Evolutionary conservation across 108 stramenopile species (phyloP).

Genomic region (Skeletonema costatum): DNA sequence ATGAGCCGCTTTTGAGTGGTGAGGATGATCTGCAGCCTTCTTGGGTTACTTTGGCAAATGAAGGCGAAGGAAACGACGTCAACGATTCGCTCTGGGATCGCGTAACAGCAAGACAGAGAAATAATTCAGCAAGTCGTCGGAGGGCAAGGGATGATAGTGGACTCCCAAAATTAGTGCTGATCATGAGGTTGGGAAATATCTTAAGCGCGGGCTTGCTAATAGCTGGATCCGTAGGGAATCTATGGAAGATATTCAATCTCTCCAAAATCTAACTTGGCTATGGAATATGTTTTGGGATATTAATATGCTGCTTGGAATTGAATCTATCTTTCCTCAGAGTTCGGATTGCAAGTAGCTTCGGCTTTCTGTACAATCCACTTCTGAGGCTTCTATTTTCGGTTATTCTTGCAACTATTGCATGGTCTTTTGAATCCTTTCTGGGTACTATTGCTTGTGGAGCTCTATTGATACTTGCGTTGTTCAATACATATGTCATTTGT

Average conservation of each 20-base stretch:
- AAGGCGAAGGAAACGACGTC: slow-evolving; percentile 1
- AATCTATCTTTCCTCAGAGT: slow-evolving; percentile 49
- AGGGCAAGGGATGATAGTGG: neutral
- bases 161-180: neutral
- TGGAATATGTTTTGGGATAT: slow-evolving; percentile 30
- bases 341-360: slow-evolving; percentile 86
- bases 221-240: slow-evolving; percentile 11
- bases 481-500: slow-evolving; percentile 78
- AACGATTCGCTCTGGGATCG: neutral
- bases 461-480: slow-evolving; percentile 59
- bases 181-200: slow-evolving; percentile 15
- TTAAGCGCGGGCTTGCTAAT: slow-evolving; percentile 5
- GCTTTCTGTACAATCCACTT: slow-evolving; percentile 78
- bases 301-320: slow-evolving; percentile 45
- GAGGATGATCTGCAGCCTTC: slow-evolving; percentile 14
- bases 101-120: neutral
- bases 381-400: slow-evolving; percentile 81
- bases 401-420: slow-evolving; percentile 69
- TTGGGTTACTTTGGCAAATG: slow-evolving; percentile 31
- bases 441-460: slow-evolving; percentile 56
- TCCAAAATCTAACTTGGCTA: slow-evolving; percentile 42
- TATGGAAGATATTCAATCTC: slow-evolving; percentile 33
- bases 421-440: slow-evolving; percentile 59
- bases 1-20: neutral
- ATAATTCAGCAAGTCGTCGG: neutral